phyloP scores from a whole-genome alignment of 2,329 filamentous ascomycete species.

The Beauveria varroae region DNA sequence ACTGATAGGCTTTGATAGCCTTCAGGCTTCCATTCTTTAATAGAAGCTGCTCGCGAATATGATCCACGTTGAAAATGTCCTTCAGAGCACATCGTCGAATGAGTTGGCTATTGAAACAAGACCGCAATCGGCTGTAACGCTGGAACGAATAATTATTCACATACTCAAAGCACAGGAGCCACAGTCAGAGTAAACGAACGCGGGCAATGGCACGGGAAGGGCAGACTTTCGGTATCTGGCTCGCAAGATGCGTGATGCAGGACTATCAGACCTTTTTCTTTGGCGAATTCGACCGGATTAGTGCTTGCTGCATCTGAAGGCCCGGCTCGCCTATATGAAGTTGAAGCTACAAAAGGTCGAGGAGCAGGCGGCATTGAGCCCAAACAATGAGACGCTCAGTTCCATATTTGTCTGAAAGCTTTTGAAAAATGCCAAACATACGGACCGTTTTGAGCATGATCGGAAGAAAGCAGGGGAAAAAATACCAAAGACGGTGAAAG shows the following conservation, averaged over 20 bases:
- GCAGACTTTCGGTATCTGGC: not conserved
- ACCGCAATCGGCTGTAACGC: not conserved
- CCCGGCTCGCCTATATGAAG: not conserved
- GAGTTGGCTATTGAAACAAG: not conserved
- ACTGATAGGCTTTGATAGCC: not conserved
- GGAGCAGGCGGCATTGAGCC: not conserved
- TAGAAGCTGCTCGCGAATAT: too few relatives aligned
- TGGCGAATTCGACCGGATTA: conserved; percentile 7
- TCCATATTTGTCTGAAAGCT: not conserved
- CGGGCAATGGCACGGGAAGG: not conserved
- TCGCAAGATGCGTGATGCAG: not conserved
- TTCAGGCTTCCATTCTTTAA: not conserved
- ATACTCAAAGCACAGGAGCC: not conserved
- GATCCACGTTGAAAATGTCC: too few relatives aligned
- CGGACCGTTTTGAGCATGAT: not conserved
- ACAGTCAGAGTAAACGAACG: not conserved
- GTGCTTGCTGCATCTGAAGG: conserved; percentile 5
- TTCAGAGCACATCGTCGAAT: too few relatives aligned
- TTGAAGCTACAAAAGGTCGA: not conserved
- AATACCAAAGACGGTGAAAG: not conserved
- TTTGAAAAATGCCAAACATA: conserved; percentile 2
- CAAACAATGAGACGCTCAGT: conserved; percentile 8
- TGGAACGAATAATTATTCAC: not conserved
- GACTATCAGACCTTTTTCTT: conserved; percentile 12
- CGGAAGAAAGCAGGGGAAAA: not conserved